phyloP scores from a whole-genome alignment of 306 rosid genomes.

The Ammopiptanthus mongolicus region DNA sequence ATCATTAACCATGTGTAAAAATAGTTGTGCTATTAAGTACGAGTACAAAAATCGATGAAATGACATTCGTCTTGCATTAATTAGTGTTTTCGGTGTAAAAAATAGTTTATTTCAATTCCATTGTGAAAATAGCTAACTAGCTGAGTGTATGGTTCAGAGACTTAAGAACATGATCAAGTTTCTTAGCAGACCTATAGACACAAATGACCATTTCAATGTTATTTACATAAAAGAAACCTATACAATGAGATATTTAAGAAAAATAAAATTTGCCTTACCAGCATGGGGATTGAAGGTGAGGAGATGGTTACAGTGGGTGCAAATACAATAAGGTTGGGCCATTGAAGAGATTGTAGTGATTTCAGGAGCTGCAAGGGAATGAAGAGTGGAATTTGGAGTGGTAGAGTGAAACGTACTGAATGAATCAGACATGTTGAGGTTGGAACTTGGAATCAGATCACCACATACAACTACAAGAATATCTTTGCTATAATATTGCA shows the following conservation, averaged over 20 bases:
- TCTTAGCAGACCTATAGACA: neutral
- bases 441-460: neutral
- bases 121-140: neutral
- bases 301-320: conserved; percentile 31
- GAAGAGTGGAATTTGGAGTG: conserved; percentile 22
- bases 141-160: neutral
- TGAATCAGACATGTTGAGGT: conserved; percentile 35
- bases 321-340: conserved; percentile 32
- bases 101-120: no score
- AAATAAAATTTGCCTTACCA: conserved; percentile 27
- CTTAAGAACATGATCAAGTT: neutral
- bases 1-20: neutral
- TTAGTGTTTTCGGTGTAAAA: no score
- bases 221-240: neutral
- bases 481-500: neutral
- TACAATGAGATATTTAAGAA: neutral
- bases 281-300: conserved; percentile 27
- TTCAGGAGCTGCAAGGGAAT: conserved; percentile 25
- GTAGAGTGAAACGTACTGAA: conserved; percentile 24
- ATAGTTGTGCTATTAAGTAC: no score
- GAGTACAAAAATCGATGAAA: no score
- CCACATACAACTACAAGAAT: neutral
- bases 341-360: conserved; percentile 12
- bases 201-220: neutral
- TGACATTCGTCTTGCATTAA: no score